A percentile compares a stretch with the other conserved stretches of the same genome.
Conservation (phyloP, 2,329 filamentous ascomycete species). For the Diaporthe longicolla region DNA sequence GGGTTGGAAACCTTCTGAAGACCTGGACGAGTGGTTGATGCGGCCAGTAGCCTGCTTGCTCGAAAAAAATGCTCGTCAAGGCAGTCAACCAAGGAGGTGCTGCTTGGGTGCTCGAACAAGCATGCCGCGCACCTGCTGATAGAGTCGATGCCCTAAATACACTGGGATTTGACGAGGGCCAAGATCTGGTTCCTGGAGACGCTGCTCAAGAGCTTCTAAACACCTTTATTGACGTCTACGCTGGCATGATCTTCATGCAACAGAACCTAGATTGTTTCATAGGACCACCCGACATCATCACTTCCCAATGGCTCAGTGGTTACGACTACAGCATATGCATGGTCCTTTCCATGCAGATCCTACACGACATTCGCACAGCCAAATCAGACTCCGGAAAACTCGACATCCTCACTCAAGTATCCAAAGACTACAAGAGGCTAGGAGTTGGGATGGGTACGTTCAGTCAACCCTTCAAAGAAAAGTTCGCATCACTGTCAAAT, state of each 20-base stretch:
- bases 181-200: no score
- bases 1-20: neutral
- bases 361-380: slow-evolving; percentile 1
- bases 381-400: neutral
- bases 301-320: neutral
- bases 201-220: neutral
- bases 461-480: neutral
- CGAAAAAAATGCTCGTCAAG: no score
- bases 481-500: no score
- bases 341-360: neutral
- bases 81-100: neutral
- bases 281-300: neutral
- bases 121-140: neutral
- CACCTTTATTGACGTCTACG: neutral
- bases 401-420: neutral
- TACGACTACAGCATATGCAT: neutral
- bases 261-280: neutral
- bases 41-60: neutral
- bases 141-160: neutral
- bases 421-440: neutral
- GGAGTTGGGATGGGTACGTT: neutral
- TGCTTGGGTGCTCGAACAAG: neutral
- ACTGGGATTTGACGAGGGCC: no score
- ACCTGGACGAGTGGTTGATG: neutral
- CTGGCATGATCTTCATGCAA: neutral